Evolutionary conservation across 1,139 yeast genomes (phyloP).

Genomic region (Nadsonia starkeyi-henricii): DNA sequence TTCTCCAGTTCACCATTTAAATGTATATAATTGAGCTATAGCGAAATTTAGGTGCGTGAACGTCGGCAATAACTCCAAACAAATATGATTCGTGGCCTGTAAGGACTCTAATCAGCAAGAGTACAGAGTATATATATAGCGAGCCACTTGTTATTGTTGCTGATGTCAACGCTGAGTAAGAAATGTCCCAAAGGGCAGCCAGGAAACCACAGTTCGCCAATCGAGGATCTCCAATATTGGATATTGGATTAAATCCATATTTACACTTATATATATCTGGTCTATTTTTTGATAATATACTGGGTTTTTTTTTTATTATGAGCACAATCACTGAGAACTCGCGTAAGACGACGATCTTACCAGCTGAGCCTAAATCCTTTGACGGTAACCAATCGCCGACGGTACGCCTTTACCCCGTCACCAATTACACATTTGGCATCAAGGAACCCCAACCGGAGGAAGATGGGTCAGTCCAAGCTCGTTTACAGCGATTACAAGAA

Average conservation of each 20-base stretch:
- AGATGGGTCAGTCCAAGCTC: slow-evolving; percentile 19
- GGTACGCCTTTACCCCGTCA: slow-evolving; percentile 21
- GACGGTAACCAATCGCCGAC: slow-evolving; percentile 11
- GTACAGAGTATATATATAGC: too few relatives aligned
- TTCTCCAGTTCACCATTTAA: slow-evolving; percentile 2
- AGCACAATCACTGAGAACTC: slow-evolving; percentile 17
- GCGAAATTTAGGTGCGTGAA: not conserved
- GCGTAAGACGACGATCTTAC: slow-evolving; percentile 15
- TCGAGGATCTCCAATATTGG: too few relatives aligned
- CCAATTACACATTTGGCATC: slow-evolving; percentile 23
- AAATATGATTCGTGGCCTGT: too few relatives aligned
- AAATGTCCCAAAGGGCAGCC: too few relatives aligned
- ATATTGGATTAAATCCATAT: too few relatives aligned
- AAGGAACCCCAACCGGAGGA: slow-evolving; percentile 23
- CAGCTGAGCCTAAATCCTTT: slow-evolving; percentile 13
- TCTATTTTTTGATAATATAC: too few relatives aligned
- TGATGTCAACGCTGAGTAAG: too few relatives aligned
- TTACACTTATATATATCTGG: too few relatives aligned
- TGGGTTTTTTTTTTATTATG: slow-evolving; percentile 10
- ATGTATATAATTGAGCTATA: not conserved
- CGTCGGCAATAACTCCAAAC: too few relatives aligned
- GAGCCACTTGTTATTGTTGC: too few relatives aligned
- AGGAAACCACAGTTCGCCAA: too few relatives aligned
- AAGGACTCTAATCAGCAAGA: too few relatives aligned
- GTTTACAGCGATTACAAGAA: slow-evolving; percentile 19